Conservation (phyloP, 345 rosid species). For the Bruguiera sexangula region DNA sequence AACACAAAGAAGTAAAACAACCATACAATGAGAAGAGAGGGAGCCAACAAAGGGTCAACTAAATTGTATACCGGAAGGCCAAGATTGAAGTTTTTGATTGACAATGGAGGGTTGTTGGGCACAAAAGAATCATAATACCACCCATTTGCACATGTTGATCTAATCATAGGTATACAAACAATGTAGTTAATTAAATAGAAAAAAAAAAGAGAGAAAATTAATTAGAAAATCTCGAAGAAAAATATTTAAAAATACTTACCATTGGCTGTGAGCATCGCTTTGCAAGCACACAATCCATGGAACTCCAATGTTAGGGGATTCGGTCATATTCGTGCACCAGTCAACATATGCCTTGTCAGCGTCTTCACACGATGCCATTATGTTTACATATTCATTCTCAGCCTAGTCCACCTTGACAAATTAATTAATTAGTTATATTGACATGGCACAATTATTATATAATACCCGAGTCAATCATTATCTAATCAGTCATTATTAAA, state of each 20-base stretch:
- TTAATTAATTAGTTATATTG: no score
- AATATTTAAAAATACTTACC: slow-evolving; percentile 1
- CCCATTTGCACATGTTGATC: slow-evolving; percentile 53
- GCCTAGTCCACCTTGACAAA: slow-evolving; percentile 32
- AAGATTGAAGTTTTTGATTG: no score
- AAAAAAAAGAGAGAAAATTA: no score
- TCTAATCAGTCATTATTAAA: no score
- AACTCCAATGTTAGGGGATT: slow-evolving; percentile 46
- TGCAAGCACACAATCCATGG: slow-evolving; percentile 88
- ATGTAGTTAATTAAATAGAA: no score
- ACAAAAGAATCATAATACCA: slow-evolving; percentile 42
- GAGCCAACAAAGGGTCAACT: no score
- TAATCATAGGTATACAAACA: slow-evolving; percentile 4
- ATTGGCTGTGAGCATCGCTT: slow-evolving; percentile 49
- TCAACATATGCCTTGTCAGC: slow-evolving; percentile 53
- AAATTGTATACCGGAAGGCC: no score
- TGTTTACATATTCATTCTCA: slow-evolving; percentile 71
- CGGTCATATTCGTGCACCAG: slow-evolving; percentile 71
- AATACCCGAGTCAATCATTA: no score
- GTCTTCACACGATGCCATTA: slow-evolving; percentile 38
- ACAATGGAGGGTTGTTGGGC: slow-evolving; percentile 23
- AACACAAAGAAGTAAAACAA: no score
- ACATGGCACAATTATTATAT: no score
- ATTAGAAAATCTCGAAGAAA: not conserved
- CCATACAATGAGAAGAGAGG: no score